Conservation (phyloP, 2,329 filamentous ascomycete genomes). For the Mycosphaerella arachidis region DNA sequence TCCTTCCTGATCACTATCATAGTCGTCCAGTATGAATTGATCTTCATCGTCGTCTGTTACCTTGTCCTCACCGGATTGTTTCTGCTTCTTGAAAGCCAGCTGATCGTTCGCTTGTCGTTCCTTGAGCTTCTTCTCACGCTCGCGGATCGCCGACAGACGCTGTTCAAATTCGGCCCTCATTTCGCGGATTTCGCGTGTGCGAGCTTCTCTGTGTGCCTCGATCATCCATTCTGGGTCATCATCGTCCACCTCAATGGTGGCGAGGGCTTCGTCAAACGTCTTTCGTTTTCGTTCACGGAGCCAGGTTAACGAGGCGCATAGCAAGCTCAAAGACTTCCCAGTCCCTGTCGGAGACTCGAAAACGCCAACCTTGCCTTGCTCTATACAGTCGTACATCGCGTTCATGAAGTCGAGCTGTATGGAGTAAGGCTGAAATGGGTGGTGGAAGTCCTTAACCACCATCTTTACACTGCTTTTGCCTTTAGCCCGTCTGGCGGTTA, state of each 20-base stretch:
- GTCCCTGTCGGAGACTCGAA: constrained; percentile 86
- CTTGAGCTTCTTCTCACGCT: constrained; percentile 57
- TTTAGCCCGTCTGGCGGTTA: neutral
- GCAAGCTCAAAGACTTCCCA: constrained; percentile 86
- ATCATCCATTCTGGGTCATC: constrained; percentile 83
- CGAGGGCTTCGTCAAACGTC: constrained; percentile 51
- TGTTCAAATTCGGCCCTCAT: constrained; percentile 69
- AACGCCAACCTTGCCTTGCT: constrained; percentile 76
- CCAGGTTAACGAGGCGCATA: constrained; percentile 87
- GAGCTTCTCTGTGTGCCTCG: constrained; percentile 67
- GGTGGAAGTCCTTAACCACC: constrained; percentile 62
- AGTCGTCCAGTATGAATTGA: constrained; percentile 72
- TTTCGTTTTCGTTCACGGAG: constrained; percentile 73
- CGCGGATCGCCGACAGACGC: constrained; percentile 60
- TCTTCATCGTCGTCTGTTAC: constrained; percentile 51
- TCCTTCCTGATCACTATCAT: constrained; percentile 60
- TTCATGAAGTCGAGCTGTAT: constrained; percentile 88
- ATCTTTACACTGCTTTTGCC: constrained; percentile 12
- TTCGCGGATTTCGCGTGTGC: constrained; percentile 60
- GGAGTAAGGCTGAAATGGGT: constrained; percentile 81
- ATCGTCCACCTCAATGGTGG: constrained; percentile 46
- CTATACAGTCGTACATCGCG: constrained; percentile 71
- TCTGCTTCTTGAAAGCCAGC: constrained; percentile 45
- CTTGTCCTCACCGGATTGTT: constrained; percentile 26
- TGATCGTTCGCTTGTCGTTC: constrained; percentile 46